Percentiles rank a stretch among this genome's conserved stretches.
These are phyloP conservation scores for Populus tremula DNA, from an alignment of 345 rosid species.

Conservation along the genomic window DNA sequence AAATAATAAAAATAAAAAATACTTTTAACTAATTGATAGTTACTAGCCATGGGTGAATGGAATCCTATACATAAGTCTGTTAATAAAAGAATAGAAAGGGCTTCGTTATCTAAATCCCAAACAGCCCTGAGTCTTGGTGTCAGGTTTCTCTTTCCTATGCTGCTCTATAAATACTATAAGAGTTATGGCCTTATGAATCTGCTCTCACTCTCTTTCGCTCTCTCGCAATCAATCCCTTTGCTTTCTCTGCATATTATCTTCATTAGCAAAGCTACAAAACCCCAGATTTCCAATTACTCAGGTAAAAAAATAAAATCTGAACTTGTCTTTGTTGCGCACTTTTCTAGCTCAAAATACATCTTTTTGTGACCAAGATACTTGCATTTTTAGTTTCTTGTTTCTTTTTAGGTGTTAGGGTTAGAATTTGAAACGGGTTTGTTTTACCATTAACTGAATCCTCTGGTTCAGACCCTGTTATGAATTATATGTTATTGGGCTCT, in stretches of 20 bases:
- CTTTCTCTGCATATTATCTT: background rate
- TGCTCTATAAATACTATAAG: background rate
- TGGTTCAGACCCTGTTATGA: background rate
- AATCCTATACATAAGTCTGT: too few relatives aligned
- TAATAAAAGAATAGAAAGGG: too few relatives aligned
- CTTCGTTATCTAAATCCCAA: too few relatives aligned
- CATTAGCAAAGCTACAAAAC: background rate
- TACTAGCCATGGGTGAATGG: too few relatives aligned
- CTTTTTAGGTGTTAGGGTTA: background rate
- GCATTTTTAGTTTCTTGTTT: background rate
- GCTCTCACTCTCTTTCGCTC: background rate
- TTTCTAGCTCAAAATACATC: background rate
- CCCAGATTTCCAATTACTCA: background rate
- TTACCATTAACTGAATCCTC: conserved; percentile 6
- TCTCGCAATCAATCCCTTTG: background rate
- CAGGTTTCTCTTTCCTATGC: background rate
- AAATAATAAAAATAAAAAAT: too few relatives aligned
- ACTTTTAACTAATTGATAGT: too few relatives aligned
- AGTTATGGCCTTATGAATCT: background rate
- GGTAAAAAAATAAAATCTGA: conserved; percentile 13
- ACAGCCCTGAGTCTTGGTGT: too few relatives aligned
- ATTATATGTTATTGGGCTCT: background rate
- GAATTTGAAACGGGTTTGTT: background rate
- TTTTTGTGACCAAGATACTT: background rate
- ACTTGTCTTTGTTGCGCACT: background rate